phyloP scores from a whole-genome alignment of 768 basidiomycete species.

The Solioccasus polychromus region DNA sequence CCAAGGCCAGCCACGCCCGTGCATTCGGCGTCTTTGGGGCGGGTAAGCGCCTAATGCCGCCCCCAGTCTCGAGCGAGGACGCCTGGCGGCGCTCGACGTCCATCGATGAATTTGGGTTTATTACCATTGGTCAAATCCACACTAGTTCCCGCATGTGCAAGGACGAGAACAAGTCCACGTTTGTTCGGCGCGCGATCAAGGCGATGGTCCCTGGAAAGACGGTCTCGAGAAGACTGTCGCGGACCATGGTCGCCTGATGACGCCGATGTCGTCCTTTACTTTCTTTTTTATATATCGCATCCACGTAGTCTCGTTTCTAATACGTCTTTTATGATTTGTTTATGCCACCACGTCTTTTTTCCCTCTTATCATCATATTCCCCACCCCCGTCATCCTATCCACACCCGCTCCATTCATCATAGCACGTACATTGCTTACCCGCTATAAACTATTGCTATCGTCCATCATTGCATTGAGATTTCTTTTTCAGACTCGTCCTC shows the following conservation, averaged over 20 bases:
- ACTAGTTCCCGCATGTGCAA: constrained; percentile 30
- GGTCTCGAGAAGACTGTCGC: constrained; percentile 48
- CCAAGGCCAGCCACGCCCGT: constrained; percentile 19
- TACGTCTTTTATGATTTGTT: constrained; percentile 19
- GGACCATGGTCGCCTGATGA: constrained; percentile 30
- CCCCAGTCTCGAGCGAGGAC: constrained; percentile 70
- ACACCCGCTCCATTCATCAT: constrained; percentile 12
- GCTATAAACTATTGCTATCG: constrained; percentile 36
- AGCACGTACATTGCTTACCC: constrained; percentile 28
- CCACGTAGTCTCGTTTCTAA: constrained; percentile 8
- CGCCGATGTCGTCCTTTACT: not conserved
- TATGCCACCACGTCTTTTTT: constrained; percentile 2
- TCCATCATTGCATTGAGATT: constrained; percentile 19
- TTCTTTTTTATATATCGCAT: not conserved
- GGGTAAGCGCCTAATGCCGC: constrained; percentile 60
- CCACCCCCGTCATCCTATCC: constrained; percentile 11
- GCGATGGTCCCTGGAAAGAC: constrained; percentile 70
- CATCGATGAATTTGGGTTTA: constrained; percentile 65
- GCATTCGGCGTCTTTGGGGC: constrained; percentile 28
- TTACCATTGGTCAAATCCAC: constrained; percentile 35
- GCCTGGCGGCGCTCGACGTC: constrained; percentile 43
- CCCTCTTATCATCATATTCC: constrained; percentile 27
- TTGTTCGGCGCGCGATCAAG: constrained; percentile 71
- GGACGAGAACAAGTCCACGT: constrained; percentile 47
- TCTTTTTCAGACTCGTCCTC: not conserved